Conservation (phyloP, 768 basidiomycete species). For the Mycena capillaripes region DNA sequence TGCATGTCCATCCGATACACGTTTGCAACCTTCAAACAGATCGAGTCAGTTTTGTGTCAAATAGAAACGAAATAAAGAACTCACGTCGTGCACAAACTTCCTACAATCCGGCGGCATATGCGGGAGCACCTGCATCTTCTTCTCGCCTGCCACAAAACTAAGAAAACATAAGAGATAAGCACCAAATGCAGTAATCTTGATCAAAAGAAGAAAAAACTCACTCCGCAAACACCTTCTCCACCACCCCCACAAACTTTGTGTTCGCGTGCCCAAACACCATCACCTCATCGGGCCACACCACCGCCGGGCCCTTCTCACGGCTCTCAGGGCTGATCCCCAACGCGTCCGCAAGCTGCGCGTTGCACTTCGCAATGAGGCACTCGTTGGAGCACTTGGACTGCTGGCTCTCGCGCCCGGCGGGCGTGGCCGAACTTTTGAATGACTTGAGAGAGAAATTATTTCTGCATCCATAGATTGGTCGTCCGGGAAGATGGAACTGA, state of each 20-base stretch:
- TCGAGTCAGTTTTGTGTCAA: not conserved
- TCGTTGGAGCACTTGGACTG: conserved; percentile 84
- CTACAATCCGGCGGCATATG: conserved; percentile 85
- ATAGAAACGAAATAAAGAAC: conserved; percentile 41
- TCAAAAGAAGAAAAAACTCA: conserved; percentile 57
- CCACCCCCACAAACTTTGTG: conserved; percentile 74
- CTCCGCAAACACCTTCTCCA: conserved; percentile 89
- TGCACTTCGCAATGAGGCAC: conserved; percentile 88
- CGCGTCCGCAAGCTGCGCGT: conserved; percentile 90
- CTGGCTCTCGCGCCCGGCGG: conserved; percentile 57
- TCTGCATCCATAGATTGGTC: too few species aligned
- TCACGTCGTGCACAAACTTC: conserved; percentile 85
- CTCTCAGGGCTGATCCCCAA: conserved; percentile 81
- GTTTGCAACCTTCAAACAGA: conserved; percentile 71
- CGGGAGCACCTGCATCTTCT: conserved; percentile 79
- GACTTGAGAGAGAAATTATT: too few species aligned
- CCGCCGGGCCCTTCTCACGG: conserved; percentile 50
- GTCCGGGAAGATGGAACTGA: too few species aligned
- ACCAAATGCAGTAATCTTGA: too few species aligned
- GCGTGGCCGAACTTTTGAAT: too few species aligned
- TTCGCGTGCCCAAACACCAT: conserved; percentile 72
- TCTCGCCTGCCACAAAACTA: conserved; percentile 80
- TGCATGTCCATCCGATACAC: conserved; percentile 88
- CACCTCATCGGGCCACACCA: conserved; percentile 75
- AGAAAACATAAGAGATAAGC: conserved; percentile 4